A percentile compares a stretch with the other conserved stretches of the same genome.
phyloP scores from a whole-genome alignment of 352 stramenopile species.

The Phytopythium ostracodes region DNA sequence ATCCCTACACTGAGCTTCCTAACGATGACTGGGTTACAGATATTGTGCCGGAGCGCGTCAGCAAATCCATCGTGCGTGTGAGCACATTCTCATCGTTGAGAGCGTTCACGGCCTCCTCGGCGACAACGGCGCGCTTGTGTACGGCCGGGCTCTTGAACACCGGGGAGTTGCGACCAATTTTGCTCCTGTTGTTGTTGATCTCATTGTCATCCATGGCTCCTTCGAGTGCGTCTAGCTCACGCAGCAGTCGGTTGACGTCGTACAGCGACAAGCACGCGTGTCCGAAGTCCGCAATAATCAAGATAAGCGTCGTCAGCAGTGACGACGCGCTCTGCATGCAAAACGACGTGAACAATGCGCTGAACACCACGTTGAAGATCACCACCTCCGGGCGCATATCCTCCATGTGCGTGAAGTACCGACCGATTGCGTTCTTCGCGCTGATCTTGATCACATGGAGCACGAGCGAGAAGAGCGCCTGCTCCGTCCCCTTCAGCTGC shows the following conservation, averaged over 20 bases:
- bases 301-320: constrained; percentile 17
- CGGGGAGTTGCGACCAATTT: no score
- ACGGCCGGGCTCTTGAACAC: no score
- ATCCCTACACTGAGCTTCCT: no score
- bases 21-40: no score
- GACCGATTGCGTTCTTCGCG: constrained; percentile 24
- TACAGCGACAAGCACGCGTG: constrained; percentile 12
- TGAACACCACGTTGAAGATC: constrained; percentile 47
- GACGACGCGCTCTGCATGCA: constrained; percentile 37
- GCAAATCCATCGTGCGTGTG: no score
- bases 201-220: no score
- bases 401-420: constrained; percentile 16
- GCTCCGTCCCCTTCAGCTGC: constrained; percentile 4
- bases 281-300: constrained; percentile 18
- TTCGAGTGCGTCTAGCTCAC: constrained; percentile 8
- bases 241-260: constrained; percentile 10
- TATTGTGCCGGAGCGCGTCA: no score
- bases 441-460: constrained; percentile 28
- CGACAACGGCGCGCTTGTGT: no score
- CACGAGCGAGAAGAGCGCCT: constrained; percentile 17
- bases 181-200: no score
- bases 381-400: constrained; percentile 27
- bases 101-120: no score
- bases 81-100: no score
- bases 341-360: constrained; percentile 31